Base-by-base conservation (phyloP, 176 grass and related monocot species). In the Luzula sylvatica region DNA sequence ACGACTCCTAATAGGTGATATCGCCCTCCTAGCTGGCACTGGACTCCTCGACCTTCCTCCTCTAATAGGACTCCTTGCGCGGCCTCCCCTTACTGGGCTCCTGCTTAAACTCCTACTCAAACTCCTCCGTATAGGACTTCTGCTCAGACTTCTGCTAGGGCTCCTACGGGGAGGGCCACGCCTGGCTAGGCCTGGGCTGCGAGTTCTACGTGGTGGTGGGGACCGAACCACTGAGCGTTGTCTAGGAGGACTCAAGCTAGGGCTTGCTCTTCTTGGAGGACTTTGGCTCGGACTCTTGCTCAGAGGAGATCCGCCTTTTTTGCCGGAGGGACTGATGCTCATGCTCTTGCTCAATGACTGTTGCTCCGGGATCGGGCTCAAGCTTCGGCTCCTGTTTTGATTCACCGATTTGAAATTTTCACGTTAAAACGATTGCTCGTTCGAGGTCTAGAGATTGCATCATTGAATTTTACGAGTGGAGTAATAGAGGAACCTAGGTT, bases 331-430 rank as follows among this genome's bases (percentile, higher is more conserved):
- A 56, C 93, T 98, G 72, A 90, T 86, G 56, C 81, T 98, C 92
- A 90, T 87, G 70, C 92, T 98, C 84, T 87, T 98, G 65, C 81
- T 86, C 85, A 77, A 65, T 51, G 81, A 90, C 64, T 78, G 81
- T 32, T 78, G 81, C 15, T 75, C 75, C 46, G 67, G 80, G 55
- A 77, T 88, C 54, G 55, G 53, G 78, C 85, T 98, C 73, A 61
- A 67, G 55, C 81, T 98, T 75, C 93, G 90, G 84, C 68, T 88
- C 78, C 93, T 98, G 84, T 64, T 88, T 67, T 77, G 74, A 9
- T 47, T 64, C 26, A 45, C 3, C 23, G 29, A 17, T 64, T 58
- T 56, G 9, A 35, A 53, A 82, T 86, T 74, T 23, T 79, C 67
- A 66, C 58, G 79, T 26, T 82, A 46, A 79, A 96, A 79, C n/a